Conservation (phyloP, 2,329 filamentous ascomycete genomes). For the Stagonosporopsis chrysanthemi region DNA sequence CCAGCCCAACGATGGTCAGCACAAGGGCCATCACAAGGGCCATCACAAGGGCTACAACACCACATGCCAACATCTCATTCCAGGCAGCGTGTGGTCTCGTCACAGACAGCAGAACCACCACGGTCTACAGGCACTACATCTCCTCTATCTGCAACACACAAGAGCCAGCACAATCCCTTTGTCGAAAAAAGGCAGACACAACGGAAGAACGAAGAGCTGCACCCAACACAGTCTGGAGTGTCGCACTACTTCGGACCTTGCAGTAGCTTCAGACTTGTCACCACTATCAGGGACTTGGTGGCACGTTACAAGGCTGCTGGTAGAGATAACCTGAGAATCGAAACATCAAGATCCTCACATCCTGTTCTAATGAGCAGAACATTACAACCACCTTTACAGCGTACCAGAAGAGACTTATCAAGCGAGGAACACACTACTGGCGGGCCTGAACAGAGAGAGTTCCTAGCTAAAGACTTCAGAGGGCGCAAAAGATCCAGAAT, state of each 20-base stretch:
- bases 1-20: slow-evolving; percentile 10
- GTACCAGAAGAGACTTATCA: slow-evolving; percentile 25
- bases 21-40: slow-evolving; percentile 6
- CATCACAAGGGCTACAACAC: slow-evolving; percentile 15
- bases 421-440: slow-evolving; percentile 30
- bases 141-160: no score
- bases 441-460: slow-evolving; percentile 1
- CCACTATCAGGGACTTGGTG: slow-evolving; percentile 29
- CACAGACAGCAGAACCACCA: slow-evolving; percentile 13
- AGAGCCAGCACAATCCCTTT: slow-evolving; percentile 24
- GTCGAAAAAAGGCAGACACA: slow-evolving; percentile 21
- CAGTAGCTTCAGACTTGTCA: slow-evolving; percentile 35
- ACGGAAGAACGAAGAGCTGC: slow-evolving; percentile 25
- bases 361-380: no score
- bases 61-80: slow-evolving; percentile 14
- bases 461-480: slow-evolving; percentile 10
- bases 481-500: slow-evolving; percentile 29
- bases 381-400: no score
- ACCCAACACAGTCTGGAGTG: slow-evolving; percentile 28
- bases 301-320: slow-evolving; percentile 31
- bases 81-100: slow-evolving; percentile 6
- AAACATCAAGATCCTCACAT: slow-evolving; percentile 7
- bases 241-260: slow-evolving; percentile 42
- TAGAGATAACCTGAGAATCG: slow-evolving; percentile 17
- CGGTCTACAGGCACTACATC: no score